Evolutionary conservation across 257 asterid species (phyloP).

Genomic region (Solanum okadae): DNA sequence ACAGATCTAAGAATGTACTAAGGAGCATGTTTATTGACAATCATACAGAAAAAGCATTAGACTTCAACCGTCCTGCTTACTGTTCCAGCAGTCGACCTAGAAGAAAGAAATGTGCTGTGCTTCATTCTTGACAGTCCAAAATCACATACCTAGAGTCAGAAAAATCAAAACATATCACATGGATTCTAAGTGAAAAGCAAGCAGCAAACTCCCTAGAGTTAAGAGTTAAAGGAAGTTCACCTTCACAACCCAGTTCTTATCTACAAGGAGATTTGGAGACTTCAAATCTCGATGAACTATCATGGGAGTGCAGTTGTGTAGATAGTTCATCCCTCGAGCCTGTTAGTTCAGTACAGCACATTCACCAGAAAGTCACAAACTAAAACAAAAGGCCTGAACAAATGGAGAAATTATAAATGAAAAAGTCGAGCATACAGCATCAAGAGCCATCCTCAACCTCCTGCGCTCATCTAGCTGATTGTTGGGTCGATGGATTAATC

Average conservation of each 20-base stretch:
- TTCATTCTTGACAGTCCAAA: conserved; percentile 91
- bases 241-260: conserved; percentile 96
- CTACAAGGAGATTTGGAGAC: conserved; percentile 97
- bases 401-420: not conserved
- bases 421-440: conserved; percentile 58
- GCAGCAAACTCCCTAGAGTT: not conserved
- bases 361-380: conserved; percentile 4
- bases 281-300: conserved; percentile 96
- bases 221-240: conserved; percentile 28
- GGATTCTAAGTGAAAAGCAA: not conserved
- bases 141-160: conserved; percentile 68
- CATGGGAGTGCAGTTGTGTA: conserved; percentile 82
- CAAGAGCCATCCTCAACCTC: conserved; percentile 91
- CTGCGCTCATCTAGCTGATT: conserved; percentile 88
- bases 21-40: not conserved
- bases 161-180: conserved; percentile 4
- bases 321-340: conserved; percentile 98
- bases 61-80: conserved; percentile 31
- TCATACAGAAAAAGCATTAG: not conserved
- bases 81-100: conserved; percentile 97
- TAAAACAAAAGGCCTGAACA: not conserved
- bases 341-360: conserved; percentile 12
- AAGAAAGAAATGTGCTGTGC: conserved; percentile 91
- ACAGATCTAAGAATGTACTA: not conserved
- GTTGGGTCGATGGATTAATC: conserved; percentile 86